Base-by-base conservation (phyloP, 163 green algal genomes). In the Chlorella variabilis region DNA sequence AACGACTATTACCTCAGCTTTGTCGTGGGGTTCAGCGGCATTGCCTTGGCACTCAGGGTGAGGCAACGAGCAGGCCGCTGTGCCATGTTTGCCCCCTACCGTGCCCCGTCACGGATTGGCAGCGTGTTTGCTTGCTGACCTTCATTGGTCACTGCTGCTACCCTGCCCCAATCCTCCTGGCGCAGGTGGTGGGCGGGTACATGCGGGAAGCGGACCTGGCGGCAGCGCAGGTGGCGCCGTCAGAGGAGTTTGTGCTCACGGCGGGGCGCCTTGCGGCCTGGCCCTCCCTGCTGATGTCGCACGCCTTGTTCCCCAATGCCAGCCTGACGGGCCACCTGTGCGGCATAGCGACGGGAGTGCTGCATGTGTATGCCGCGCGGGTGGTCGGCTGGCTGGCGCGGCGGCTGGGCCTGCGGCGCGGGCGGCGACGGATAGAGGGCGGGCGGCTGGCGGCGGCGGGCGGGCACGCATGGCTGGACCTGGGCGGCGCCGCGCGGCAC, bases 161-260 rank as follows among this genome's bases (percentile, higher is more conserved):
- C 23, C 39, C 21, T 36, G 11, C 8, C 39, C 45, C 2, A n/a
- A n/a, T n/a, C n/a, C 66, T 62, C 41, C 23, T 25, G 20, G 34
- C 56, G 27, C 70, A 77, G 63, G 83, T 80, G 13, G 29, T 85
- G 33, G 65, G 51, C 2, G 71, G 80, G 1, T 85, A 85, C 71
- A 62, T 83, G 54, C 63, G 77, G 7, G 66, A 83, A 39, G 77
- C 77, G 25, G 76, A 82, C 56, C 41, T 63, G 58, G 75, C 41
- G 20, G 59, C 59, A 6, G 39, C 75, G 17, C 29, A 59, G 2
- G 41, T 48, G 29, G 38, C n/a, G 1, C 20, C 62, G 8, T 39
- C 75, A 33, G 75, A 82, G 15, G 66, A 82, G 51, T 79, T 68
- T 69, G 29, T 54, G 21, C 41, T 71, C 11, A 76, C 58, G 2